Conservation (phyloP, 306 rosid genomes). For the Oxytropis ochrocephala region DNA sequence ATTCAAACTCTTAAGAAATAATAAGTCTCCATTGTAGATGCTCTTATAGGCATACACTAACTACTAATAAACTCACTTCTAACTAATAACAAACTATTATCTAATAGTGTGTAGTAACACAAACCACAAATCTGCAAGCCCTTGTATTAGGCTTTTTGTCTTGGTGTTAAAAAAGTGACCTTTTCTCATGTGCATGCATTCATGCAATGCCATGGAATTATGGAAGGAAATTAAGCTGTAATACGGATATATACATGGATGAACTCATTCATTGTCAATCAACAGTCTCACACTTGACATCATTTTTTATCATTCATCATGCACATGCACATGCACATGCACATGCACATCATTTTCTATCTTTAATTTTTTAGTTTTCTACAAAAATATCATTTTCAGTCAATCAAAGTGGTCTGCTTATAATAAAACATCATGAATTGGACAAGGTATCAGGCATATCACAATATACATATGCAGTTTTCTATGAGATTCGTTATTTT, state of each 20-base stretch:
- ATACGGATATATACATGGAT: conserved; percentile 2
- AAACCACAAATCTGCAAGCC: background rate
- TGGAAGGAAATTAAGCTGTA: background rate
- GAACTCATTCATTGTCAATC: conserved; percentile 7
- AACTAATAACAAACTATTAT: no score
- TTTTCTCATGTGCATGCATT: conserved; percentile 4
- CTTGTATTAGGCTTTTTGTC: conserved; percentile 15
- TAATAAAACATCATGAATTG: background rate
- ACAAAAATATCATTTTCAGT: no score
- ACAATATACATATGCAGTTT: background rate
- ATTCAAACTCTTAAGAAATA: no score
- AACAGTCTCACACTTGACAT: background rate
- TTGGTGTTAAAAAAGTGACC: background rate
- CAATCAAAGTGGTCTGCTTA: no score
- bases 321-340: no score
- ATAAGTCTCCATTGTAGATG: no score
- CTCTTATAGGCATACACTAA: no score
- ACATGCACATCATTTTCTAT: no score
- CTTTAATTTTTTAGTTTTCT: no score
- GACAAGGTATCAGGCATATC: background rate
- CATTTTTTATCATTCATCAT: background rate
- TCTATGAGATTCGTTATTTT: background rate
- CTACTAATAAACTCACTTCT: no score
- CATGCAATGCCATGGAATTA: background rate
- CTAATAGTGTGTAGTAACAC: background rate